Evolutionary conservation across 768 basidiomycete genomes (phyloP).

Genomic region (Mycena indigotica): DNA sequence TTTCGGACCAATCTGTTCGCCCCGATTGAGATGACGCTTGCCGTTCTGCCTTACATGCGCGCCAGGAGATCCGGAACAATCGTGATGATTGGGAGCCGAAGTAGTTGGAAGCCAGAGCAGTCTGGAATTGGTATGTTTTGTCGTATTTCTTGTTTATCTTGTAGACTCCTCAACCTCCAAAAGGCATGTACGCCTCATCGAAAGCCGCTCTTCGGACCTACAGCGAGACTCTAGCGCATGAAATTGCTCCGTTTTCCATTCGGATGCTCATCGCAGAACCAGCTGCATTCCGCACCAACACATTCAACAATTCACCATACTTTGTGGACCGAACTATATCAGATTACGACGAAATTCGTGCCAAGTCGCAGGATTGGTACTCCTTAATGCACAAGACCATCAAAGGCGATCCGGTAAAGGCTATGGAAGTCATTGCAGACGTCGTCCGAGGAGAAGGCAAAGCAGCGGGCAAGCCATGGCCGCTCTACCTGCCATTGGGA

Average conservation of each 20-base stretch:
- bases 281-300: constrained; percentile 43
- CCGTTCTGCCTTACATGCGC: constrained; percentile 44
- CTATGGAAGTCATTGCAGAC: constrained; percentile 34
- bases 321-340: constrained; percentile 33
- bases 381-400: constrained; percentile 8
- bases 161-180: constrained; percentile 11
- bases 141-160: not conserved
- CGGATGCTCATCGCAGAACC: constrained; percentile 44
- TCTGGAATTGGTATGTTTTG: constrained; percentile 29
- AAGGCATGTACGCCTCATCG: constrained; percentile 36
- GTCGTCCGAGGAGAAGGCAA: constrained; percentile 37
- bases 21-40: constrained; percentile 45
- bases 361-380: constrained; percentile 21
- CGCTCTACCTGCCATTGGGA: constrained; percentile 29
- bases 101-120: constrained; percentile 36
- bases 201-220: constrained; percentile 44
- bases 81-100: constrained; percentile 43
- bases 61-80: constrained; percentile 35
- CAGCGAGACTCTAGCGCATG: constrained; percentile 41
- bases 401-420: constrained; percentile 34
- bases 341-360: constrained; percentile 35
- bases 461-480: constrained; percentile 29
- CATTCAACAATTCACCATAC: constrained; percentile 25
- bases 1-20: constrained; percentile 44
- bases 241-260: constrained; percentile 42